phyloP scores from a whole-genome alignment of 78 protist species.

The Dictyostelium capitatum region DNA sequence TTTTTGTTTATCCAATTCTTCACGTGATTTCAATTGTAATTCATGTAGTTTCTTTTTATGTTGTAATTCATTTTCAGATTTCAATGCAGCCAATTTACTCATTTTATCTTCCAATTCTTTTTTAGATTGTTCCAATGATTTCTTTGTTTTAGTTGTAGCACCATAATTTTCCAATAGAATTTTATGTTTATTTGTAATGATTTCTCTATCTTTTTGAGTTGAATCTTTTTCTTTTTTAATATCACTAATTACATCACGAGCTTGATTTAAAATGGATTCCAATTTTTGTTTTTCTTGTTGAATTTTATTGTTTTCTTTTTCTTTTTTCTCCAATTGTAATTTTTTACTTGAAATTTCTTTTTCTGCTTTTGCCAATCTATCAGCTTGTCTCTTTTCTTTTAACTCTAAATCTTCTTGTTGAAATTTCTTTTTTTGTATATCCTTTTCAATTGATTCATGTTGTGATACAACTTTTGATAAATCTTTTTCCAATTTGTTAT shows the following conservation, averaged over 20 bases:
- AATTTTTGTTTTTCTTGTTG: conserved; percentile 42
- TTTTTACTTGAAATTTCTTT: neutral
- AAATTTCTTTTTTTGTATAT: neutral
- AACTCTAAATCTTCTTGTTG: conserved; percentile 17
- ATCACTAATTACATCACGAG: conserved; percentile 19
- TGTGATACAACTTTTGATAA: neutral
- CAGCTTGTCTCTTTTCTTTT: conserved; percentile 36
- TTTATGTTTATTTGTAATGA: conserved; percentile 15
- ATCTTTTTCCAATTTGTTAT: neutral
- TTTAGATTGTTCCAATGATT: conserved; percentile 24
- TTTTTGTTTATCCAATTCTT: conserved; percentile 8
- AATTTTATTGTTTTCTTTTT: neutral
- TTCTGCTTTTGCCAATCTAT: neutral
- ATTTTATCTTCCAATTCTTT: conserved; percentile 46
- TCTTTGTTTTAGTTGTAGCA: conserved; percentile 2
- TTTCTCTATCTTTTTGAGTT: conserved; percentile 29
- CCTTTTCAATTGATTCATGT: conserved; percentile 30
- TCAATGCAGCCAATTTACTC: neutral
- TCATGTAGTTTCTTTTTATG: conserved; percentile 35
- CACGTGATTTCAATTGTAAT: neutral
- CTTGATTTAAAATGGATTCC: conserved; percentile 17
- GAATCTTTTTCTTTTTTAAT: conserved; percentile 49
- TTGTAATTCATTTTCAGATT: neutral
- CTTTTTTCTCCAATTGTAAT: neutral
- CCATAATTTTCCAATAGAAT: conserved; percentile 13